These are phyloP conservation scores for Trichoderma simmonsii DNA, from an alignment of 2,329 filamentous ascomycete species.

Conservation along the genomic window DNA sequence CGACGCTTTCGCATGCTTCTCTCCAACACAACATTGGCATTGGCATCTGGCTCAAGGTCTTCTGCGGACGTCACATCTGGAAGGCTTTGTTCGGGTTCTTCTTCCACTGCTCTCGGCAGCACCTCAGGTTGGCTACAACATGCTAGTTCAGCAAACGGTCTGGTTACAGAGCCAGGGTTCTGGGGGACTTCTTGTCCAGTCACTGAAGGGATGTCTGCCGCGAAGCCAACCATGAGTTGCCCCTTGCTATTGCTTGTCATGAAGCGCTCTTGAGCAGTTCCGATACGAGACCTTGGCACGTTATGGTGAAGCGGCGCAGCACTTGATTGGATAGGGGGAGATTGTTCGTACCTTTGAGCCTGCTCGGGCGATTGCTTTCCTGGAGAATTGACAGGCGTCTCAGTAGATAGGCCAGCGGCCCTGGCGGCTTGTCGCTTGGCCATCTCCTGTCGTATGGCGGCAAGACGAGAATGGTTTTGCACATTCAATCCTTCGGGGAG, in stretches of 20 bases:
- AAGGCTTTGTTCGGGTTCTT: background rate
- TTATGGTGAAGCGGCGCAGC: background rate
- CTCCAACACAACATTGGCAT: background rate
- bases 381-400: background rate
- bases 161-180: constrained; percentile 2
- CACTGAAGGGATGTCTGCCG: background rate
- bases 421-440: background rate
- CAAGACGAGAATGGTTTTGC: background rate
- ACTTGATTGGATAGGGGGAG: background rate
- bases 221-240: constrained; percentile 12
- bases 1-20: constrained; percentile 5
- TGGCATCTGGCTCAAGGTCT: background rate
- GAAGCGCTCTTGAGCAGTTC: constrained; percentile 11
- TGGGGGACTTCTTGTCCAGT: background rate
- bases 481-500: background rate
- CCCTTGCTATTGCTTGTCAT: constrained; percentile 14
- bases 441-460: background rate
- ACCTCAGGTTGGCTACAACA: background rate
- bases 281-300: constrained; percentile 6
- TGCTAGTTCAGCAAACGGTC: background rate
- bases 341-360: constrained; percentile 2
- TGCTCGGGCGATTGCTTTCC: background rate
- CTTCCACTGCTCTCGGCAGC: constrained; percentile 3
- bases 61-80: background rate
- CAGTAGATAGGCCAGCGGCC: background rate